These are phyloP conservation scores for Neurospora sp. DNA, from an alignment of 495 filamentous ascomycete species.

Conservation along the genomic window DNA sequence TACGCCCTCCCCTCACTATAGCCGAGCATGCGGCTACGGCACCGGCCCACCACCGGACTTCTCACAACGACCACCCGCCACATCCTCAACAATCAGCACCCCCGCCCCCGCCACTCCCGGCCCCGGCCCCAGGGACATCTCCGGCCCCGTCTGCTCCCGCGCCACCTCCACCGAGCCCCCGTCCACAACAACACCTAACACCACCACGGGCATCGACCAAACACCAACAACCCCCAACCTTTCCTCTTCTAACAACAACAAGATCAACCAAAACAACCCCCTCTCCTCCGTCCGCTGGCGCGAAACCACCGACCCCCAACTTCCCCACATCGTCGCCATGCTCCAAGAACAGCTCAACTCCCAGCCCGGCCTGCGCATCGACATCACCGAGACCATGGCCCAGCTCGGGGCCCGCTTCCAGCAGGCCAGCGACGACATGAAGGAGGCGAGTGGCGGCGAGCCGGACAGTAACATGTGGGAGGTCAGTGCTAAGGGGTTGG, in stretches of 20 bases:
- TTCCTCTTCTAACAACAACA: background rate
- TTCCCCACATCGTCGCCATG: conserved; percentile 15
- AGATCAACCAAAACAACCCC: background rate
- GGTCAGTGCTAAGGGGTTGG: conserved; percentile 19
- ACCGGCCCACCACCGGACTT: background rate
- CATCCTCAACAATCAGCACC: background rate
- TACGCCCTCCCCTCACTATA: background rate
- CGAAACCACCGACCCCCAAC: conserved; percentile 12
- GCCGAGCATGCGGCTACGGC: background rate
- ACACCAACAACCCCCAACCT: background rate
- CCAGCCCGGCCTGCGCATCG: conserved; percentile 20
- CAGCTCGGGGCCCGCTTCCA: conserved; percentile 20
- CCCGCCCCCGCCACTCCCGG: background rate
- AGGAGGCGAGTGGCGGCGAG: background rate
- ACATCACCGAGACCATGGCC: conserved; percentile 16
- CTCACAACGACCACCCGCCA: background rate
- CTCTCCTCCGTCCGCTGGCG: conserved; percentile 4
- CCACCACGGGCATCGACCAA: background rate
- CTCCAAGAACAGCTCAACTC: conserved; percentile 17
- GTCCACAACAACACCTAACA: background rate
- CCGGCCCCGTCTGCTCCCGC: background rate
- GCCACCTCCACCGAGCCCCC: background rate
- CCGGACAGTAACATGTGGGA: conserved; percentile 19
- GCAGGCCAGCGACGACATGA: conserved; percentile 11
- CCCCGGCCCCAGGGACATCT: background rate